Evolutionary conservation across 2,329 filamentous ascomycete genomes (phyloP).

Genomic region (Hymenoscyphus salicellus): DNA sequence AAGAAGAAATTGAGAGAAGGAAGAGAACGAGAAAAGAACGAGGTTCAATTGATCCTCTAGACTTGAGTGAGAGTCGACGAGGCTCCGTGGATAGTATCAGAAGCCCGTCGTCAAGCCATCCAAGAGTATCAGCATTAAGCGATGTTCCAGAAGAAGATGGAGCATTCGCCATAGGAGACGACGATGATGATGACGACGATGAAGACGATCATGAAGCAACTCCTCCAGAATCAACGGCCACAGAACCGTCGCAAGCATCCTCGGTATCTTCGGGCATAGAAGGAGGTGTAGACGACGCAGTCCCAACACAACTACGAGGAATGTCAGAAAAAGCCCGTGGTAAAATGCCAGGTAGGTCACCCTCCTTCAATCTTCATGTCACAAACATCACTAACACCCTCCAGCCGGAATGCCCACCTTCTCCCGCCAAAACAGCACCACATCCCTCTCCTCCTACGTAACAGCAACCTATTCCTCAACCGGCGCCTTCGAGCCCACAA

Average conservation of each 20-base stretch:
- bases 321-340: slow-evolving; percentile 98
- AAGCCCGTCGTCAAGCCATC: slow-evolving; percentile 56
- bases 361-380: neutral
- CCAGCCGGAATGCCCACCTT: slow-evolving; percentile 71
- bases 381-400: neutral
- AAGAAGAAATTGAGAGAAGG: slow-evolving; percentile 83
- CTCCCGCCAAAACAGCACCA: slow-evolving; percentile 85
- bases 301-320: slow-evolving; percentile 77
- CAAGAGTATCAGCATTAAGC: slow-evolving; percentile 56
- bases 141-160: slow-evolving; percentile 74
- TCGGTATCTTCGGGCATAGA: slow-evolving; percentile 57
- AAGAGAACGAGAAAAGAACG: slow-evolving; percentile 66
- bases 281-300: slow-evolving; percentile 62
- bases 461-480: slow-evolving; percentile 53
- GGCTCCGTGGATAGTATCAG: slow-evolving; percentile 66
- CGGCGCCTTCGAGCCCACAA: slow-evolving; percentile 71
- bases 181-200: slow-evolving; percentile 60
- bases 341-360: slow-evolving; percentile 67
- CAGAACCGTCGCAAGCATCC: slow-evolving; percentile 63
- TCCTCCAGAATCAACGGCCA: slow-evolving; percentile 61
- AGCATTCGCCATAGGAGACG: slow-evolving; percentile 84
- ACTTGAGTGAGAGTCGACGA: slow-evolving; percentile 42
- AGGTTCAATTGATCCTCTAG: slow-evolving; percentile 47
- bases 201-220: slow-evolving; percentile 52
- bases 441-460: slow-evolving; percentile 69